Conservation (phyloP, 78 protist species). For the Mantamonas sphyraenae region DNA sequence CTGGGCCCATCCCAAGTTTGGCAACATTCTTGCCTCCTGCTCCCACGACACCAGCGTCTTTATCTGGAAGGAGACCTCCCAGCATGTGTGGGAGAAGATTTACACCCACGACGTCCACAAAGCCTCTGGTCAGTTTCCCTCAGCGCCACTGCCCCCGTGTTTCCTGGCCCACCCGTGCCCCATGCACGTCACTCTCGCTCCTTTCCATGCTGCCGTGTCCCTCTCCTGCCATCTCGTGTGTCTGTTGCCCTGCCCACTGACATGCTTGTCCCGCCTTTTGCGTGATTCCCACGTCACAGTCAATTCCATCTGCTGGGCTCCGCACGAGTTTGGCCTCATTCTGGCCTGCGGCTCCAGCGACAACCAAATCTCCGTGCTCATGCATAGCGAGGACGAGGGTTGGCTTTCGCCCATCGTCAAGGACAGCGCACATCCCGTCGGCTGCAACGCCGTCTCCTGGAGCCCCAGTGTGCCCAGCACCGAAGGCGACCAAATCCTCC, state of each 20-base stretch:
- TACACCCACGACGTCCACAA: conserved; percentile 63
- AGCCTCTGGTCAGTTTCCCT: conserved; percentile 19
- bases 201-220: not conserved
- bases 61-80: conserved; percentile 79
- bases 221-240: not conserved
- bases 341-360: conserved; percentile 83
- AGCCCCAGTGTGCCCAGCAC: conserved; percentile 59
- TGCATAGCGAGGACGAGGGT: not conserved
- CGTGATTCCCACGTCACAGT: no score
- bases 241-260: not conserved
- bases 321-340: conserved; percentile 69
- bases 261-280: no score
- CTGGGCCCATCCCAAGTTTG: conserved; percentile 97
- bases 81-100: conserved; percentile 41
- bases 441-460: conserved; percentile 82
- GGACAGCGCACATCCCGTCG: conserved; percentile 40
- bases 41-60: conserved; percentile 87
- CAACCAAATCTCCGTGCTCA: conserved; percentile 59
- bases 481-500: conserved; percentile 20
- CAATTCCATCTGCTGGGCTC: conserved; percentile 83
- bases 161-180: not conserved
- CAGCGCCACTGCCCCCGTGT: no score
- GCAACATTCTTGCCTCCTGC: conserved; percentile 90
- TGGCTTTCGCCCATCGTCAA: not conserved
- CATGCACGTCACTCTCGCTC: no score